phyloP scores from a whole-genome alignment of 73 alveolate species.

The Diophrys appendiculata region DNA sequence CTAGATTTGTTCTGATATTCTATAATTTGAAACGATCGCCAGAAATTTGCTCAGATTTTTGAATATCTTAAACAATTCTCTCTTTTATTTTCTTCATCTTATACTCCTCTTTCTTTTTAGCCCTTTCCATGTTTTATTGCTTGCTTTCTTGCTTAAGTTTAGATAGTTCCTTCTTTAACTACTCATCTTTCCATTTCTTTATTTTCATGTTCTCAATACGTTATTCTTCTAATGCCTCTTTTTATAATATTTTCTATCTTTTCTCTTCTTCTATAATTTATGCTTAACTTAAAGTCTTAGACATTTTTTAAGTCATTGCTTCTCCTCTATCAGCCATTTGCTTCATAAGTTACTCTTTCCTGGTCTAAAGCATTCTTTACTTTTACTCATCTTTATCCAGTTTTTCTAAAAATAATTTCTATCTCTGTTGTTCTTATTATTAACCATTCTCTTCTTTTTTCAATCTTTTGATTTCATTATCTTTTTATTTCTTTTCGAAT shows the following conservation, averaged over 20 bases:
- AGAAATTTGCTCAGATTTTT: not conserved
- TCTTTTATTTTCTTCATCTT: not conserved
- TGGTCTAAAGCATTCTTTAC: too few relatives aligned
- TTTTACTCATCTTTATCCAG: too few relatives aligned
- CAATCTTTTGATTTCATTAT: not conserved
- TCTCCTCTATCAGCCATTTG: not conserved
- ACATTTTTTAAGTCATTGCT: too few relatives aligned
- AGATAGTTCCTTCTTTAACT: not conserved
- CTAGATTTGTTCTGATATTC: not conserved
- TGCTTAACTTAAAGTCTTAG: not conserved
- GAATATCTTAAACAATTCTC: not conserved
- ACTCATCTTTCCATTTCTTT: not conserved
- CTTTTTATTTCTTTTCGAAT: not conserved
- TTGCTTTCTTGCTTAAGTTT: not conserved
- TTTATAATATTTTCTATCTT: not conserved
- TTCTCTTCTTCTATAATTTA: not conserved
- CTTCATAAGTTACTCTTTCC: too few relatives aligned
- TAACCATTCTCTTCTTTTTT: not conserved
- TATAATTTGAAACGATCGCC: not conserved
- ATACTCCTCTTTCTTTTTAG: not conserved
- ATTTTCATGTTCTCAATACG: not conserved
- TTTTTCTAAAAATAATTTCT: too few relatives aligned
- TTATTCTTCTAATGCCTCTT: not conserved
- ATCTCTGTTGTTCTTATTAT: not conserved
- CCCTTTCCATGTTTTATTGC: not conserved